A percentile compares a stretch with the other conserved stretches of the same genome.
Conservation (phyloP, 106 monocot genomes). For the Iris macrosiphon region DNA sequence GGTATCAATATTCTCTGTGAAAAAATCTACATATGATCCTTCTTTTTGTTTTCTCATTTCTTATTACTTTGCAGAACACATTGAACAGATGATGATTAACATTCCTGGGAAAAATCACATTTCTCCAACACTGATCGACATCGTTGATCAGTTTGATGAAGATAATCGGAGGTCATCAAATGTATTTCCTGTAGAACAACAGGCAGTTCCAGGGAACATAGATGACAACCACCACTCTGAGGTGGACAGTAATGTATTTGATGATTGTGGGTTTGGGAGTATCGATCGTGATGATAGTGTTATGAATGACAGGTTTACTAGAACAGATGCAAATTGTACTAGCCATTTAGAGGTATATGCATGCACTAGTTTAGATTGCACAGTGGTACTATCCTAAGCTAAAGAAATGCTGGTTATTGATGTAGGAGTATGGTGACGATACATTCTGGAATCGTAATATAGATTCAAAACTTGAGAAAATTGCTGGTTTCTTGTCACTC, state of each 20-base stretch:
- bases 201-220: slow-evolving; percentile 22
- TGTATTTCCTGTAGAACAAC: slow-evolving; percentile 10
- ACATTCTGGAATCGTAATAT: slow-evolving; percentile 18
- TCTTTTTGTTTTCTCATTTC: neutral
- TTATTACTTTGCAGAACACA: slow-evolving; percentile 36
- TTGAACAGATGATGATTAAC: slow-evolving; percentile 59
- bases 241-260: slow-evolving; percentile 22
- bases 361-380: no score
- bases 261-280: slow-evolving; percentile 30
- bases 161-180: slow-evolving; percentile 44
- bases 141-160: slow-evolving; percentile 70
- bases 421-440: slow-evolving; percentile 54
- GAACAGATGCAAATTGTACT: slow-evolving; percentile 21
- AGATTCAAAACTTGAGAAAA: slow-evolving; percentile 47
- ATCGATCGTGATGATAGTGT: slow-evolving; percentile 53
- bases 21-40: neutral
- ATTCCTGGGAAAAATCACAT: slow-evolving; percentile 56
- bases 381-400: neutral
- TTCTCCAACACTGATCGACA: slow-evolving; percentile 77
- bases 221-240: slow-evolving; percentile 23
- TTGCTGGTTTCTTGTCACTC: slow-evolving; percentile 70
- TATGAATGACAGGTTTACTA: slow-evolving; percentile 6
- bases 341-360: slow-evolving; percentile 51
- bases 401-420: neutral
- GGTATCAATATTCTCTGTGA: slow-evolving; percentile 18